phyloP scores from a whole-genome alignment of 177 flowering plant species.

The Vitis hybrid region DNA sequence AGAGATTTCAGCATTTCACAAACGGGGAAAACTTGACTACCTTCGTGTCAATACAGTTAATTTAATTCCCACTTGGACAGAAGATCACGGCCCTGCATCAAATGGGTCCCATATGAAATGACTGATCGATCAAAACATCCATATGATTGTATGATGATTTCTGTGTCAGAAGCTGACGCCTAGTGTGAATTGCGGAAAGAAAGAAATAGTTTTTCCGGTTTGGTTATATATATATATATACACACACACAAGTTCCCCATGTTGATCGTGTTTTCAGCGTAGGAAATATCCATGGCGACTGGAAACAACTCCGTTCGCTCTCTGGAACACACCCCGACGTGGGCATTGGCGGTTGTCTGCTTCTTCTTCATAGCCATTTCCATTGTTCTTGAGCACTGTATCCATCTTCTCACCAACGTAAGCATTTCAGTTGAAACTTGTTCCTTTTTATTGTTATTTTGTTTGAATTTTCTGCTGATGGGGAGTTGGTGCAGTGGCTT shows the following conservation, averaged over 20 bases:
- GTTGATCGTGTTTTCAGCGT: neutral
- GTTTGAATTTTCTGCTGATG: no score
- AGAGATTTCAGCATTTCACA: no score
- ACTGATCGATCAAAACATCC: no score
- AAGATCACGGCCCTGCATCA: no score
- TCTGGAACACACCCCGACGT: slow-evolving; percentile 18
- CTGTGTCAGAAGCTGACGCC: no score
- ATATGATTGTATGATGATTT: no score
- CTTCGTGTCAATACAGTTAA: no score
- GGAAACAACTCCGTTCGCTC: neutral
- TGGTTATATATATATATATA: no score
- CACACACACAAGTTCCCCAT: neutral
- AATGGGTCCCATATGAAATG: no score
- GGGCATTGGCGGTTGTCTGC: slow-evolving; percentile 25
- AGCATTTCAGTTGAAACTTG: slow-evolving; percentile 2
- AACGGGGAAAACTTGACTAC: no score
- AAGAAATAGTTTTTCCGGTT: neutral
- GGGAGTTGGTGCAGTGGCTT: slow-evolving; percentile 32
- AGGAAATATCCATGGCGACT: neutral
- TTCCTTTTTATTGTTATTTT: neutral
- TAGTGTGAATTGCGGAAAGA: neutral
- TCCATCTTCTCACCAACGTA: slow-evolving; percentile 35
- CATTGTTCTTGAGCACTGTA: slow-evolving; percentile 21
- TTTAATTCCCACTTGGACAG: no score
- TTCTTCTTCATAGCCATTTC: slow-evolving; percentile 23